Evolutionary conservation across 768 basidiomycete species (phyloP).

Genomic region (Gelatoporia subvermispora): DNA sequence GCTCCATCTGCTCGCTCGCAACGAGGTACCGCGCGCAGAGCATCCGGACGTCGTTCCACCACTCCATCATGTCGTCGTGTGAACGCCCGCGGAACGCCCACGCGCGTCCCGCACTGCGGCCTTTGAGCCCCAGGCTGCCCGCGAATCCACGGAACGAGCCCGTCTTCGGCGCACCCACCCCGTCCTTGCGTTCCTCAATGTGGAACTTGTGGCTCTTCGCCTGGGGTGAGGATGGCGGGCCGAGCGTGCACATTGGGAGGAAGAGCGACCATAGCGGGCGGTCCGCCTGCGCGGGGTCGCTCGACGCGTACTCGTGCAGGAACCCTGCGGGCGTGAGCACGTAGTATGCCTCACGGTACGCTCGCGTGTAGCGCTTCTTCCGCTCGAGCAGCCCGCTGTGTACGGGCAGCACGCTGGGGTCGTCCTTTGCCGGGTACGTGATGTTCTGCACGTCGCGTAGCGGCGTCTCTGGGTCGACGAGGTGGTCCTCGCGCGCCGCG

Average conservation of each 20-base stretch:
- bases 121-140: conserved; percentile 25
- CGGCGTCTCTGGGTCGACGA: conserved; percentile 95
- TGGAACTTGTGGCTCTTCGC: conserved; percentile 91
- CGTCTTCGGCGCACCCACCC: conserved; percentile 58
- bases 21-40: conserved; percentile 91
- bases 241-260: conserved; percentile 92
- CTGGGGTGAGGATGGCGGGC: conserved; percentile 71
- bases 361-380: conserved; percentile 90
- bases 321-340: conserved; percentile 95
- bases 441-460: conserved; percentile 74
- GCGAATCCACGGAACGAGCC: conserved; percentile 41
- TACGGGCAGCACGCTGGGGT: conserved; percentile 78
- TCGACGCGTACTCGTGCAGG: conserved; percentile 84
- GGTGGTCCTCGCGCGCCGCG: conserved; percentile 87
- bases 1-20: conserved; percentile 88
- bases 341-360: conserved; percentile 83
- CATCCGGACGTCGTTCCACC: conserved; percentile 99
- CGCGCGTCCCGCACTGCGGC: conserved; percentile 45
- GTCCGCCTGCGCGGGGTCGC: conserved; percentile 59
- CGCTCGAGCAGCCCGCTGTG: conserved; percentile 90
- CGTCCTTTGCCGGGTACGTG: conserved; percentile 86
- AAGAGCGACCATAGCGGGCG: conserved; percentile 81
- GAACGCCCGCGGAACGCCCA: conserved; percentile 89
- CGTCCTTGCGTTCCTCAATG: conserved; percentile 88
- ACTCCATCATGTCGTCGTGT: conserved; percentile 98